Evolutionary conservation across 768 basidiomycete genomes (phyloP), one percentile per base, ranked within the genome.

Genomic region (Candolleomyces aberdarensis): DNA sequence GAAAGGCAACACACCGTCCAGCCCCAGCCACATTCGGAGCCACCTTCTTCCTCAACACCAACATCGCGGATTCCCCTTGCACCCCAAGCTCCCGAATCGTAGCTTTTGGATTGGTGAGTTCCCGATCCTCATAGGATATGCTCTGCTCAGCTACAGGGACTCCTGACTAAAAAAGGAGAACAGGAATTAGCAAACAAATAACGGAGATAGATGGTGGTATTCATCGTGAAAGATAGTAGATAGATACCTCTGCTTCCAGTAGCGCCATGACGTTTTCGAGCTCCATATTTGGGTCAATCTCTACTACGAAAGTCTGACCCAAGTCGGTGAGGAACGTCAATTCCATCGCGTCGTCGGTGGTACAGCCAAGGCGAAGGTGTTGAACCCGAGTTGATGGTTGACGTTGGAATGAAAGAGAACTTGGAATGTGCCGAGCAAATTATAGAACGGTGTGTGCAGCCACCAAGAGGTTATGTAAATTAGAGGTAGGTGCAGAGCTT

Each of bases 181-280:
- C 10, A 17, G 40, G 36, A 46, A 40, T 11, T 44, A 49, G 9
- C 26, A 15, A 36, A n/a, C 46, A 7, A 54, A n/a, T 19, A 10
- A 55, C 32, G 19, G 15, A 20, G 20, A 54, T 17, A 26, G 60
- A 20, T 15, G 17, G 26, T 51, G 46, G 36, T 44, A 41, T 32
- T 19, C 48, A 9, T 15, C 8, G 26, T 11, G 53, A 49, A 41
- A 11, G 32, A 47, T n/a, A 71, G 55, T 46, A 11, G 32, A 47
- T n/a, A 71, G 87, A 72, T 71, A 94, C 96, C 85, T 98, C 96
- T 0, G 89, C 96, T 74, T 97, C 94, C n/a, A 97, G 80, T 57
- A 98, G 79, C 13, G 93, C 96, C 83, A 90, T 89, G 41, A 98
- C 87, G 71, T 96, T 91, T 78, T 93, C 91, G 31, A 98, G 83